A percentile compares a stretch with the other conserved stretches of the same genome.
These are phyloP conservation scores for Botrytis fragariae DNA, from an alignment of 2,329 filamentous ascomycete species.

Conservation along the genomic window DNA sequence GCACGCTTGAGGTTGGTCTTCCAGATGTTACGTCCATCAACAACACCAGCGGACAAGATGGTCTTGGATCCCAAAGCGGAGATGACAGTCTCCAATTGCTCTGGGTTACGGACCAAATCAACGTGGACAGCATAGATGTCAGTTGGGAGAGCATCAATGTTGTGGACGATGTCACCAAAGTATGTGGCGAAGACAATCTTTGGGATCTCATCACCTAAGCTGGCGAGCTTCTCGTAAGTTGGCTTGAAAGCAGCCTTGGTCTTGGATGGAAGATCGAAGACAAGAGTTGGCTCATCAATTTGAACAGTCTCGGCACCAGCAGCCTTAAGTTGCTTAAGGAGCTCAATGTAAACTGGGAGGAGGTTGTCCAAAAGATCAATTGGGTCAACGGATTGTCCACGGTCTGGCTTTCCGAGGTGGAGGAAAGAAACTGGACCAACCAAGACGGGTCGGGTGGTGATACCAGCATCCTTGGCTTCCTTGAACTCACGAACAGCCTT, in stretches of 20 bases:
- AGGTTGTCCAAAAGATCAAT: conserved; percentile 93
- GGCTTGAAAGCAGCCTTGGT: conserved; percentile 98
- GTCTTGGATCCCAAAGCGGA: conserved; percentile 83
- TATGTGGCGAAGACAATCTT: conserved; percentile 92
- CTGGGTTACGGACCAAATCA: conserved; percentile 96
- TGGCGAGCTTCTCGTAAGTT: conserved; percentile 83
- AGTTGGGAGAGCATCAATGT: conserved; percentile 84
- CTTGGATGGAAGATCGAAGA: conserved; percentile 88
- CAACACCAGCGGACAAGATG: conserved; percentile 89
- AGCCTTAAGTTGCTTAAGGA: conserved; percentile 88
- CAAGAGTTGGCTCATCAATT: conserved; percentile 96
- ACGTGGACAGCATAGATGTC: conserved; percentile 84
- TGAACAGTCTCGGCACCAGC: conserved; percentile 96
- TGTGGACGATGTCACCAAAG: conserved; percentile 99
- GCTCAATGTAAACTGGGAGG: conserved; percentile 89
- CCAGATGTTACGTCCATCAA: conserved; percentile 99
- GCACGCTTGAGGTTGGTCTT: conserved; percentile 99
- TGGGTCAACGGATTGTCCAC: conserved; percentile 86
- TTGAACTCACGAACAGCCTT: conserved; percentile 94
- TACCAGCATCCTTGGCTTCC: conserved; percentile 96
- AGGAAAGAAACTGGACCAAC: conserved; percentile 98
- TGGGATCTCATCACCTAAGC: conserved; percentile 76
- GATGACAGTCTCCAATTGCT: conserved; percentile 88
- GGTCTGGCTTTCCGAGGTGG: conserved; percentile 95
- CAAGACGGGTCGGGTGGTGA: conserved; percentile 88